Evolutionary conservation across 2,329 filamentous ascomycete species (phyloP).

Genomic region (Onygenales sp.): DNA sequence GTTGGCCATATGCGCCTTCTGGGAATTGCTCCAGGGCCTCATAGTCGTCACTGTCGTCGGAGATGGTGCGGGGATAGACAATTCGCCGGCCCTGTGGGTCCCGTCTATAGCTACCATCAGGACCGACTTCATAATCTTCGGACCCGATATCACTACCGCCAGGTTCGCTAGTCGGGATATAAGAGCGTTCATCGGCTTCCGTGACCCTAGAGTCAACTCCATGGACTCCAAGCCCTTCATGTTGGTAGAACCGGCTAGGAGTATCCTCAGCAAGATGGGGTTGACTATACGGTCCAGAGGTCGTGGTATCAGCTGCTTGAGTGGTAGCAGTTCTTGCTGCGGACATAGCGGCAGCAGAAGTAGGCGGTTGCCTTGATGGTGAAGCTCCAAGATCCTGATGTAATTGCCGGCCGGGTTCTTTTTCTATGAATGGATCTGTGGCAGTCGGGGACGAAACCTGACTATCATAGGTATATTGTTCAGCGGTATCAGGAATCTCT

Average conservation of each 20-base stretch:
- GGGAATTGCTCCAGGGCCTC: conserved; percentile 42
- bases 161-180: conserved; percentile 37
- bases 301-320: conserved; percentile 12
- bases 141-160: conserved; percentile 52
- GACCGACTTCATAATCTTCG: conserved; percentile 62
- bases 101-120: conserved; percentile 50
- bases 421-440: conserved; percentile 54
- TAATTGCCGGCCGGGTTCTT: conserved; percentile 21
- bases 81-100: conserved; percentile 55
- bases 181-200: conserved; percentile 38
- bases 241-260: conserved; percentile 29
- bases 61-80: conserved; percentile 41
- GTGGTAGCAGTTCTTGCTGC: conserved; percentile 15
- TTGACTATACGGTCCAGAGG: conserved; percentile 27
- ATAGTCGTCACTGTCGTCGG: conserved; percentile 45
- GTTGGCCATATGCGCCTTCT: conserved; percentile 38
- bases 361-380: conserved; percentile 23
- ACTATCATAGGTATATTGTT: conserved; percentile 42
- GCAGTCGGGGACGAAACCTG: conserved; percentile 44
- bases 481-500: conserved; percentile 27
- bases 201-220: conserved; percentile 29
- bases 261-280: conserved; percentile 22
- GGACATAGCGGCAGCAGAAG: conserved; percentile 18
- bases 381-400: conserved; percentile 28
- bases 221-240: conserved; percentile 25